phyloP scores from a whole-genome alignment of 108 stramenopile genomes.

The Aurantiochytrium sp. region DNA sequence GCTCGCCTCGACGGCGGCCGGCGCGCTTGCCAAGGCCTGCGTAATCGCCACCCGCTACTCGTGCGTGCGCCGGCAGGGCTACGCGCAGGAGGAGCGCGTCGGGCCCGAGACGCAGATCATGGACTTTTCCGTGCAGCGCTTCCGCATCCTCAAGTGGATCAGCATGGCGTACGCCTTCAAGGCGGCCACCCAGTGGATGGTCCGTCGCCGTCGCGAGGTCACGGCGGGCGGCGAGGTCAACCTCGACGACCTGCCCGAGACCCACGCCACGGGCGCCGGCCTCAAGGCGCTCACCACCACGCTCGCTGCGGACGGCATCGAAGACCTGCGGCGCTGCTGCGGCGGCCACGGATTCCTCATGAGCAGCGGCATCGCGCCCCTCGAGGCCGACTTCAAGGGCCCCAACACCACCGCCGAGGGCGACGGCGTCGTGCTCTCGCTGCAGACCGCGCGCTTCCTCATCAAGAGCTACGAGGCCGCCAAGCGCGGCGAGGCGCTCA shows the following conservation, averaged over 20 bases:
- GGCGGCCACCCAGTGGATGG: slow-evolving; percentile 3
- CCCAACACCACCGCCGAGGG: slow-evolving; percentile 27
- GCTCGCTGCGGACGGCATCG: slow-evolving; percentile 12
- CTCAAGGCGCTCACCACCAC: slow-evolving; percentile 24
- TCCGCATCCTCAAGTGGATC: slow-evolving; percentile 6
- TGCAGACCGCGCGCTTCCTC: background rate
- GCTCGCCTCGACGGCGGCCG: slow-evolving; percentile 22
- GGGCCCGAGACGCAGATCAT: slow-evolving; percentile 19
- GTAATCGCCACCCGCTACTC: slow-evolving; percentile 1
- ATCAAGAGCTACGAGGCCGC: slow-evolving; percentile 21
- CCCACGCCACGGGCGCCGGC: background rate
- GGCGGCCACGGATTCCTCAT: slow-evolving; percentile 15
- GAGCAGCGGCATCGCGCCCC: background rate
- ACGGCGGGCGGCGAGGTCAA: slow-evolving; percentile 4
- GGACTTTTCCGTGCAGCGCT: slow-evolving; percentile 12
- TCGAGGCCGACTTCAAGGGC: slow-evolving; percentile 28
- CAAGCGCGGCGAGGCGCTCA: background rate
- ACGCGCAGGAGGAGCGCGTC: background rate
- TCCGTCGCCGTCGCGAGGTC: slow-evolving; percentile 8
- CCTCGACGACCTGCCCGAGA: slow-evolving; percentile 4
- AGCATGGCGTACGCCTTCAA: background rate
- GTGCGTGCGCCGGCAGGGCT: background rate
- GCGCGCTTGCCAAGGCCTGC: slow-evolving; percentile 12
- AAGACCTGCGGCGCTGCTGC: slow-evolving; percentile 15
- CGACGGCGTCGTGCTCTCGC: background rate